phyloP scores from a whole-genome alignment of 306 rosid species.

The Calophaca sinica region DNA sequence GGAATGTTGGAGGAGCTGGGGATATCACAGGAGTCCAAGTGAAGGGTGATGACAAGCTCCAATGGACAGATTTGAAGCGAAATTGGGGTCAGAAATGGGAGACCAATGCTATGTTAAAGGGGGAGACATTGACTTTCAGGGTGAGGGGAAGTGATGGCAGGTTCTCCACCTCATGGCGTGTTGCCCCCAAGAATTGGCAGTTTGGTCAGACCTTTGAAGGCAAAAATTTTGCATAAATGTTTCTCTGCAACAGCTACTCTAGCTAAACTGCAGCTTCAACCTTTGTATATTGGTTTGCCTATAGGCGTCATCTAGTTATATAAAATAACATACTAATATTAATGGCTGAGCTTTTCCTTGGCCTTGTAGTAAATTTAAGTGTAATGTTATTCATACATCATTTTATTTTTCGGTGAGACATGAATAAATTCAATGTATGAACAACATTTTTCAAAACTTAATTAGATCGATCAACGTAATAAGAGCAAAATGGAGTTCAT shows the following conservation, averaged over 20 bases:
- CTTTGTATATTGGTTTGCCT: not conserved
- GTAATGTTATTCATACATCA: not conserved
- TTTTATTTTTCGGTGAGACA: not conserved
- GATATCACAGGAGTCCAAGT: conserved; percentile 60
- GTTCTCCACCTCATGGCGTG: conserved; percentile 52
- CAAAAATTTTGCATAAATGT: conserved; percentile 55
- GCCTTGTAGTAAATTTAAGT: not conserved
- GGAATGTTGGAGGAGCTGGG: conserved; percentile 89
- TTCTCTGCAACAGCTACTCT: too few relatives aligned
- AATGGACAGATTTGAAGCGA: conserved; percentile 67
- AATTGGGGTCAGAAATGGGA: conserved; percentile 89
- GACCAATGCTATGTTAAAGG: conserved; percentile 60
- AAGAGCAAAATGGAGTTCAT: not conserved
- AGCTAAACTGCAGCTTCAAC: not conserved
- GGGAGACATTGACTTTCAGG: conserved; percentile 70
- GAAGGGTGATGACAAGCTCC: conserved; percentile 61
- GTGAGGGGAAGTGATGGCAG: conserved; percentile 70
- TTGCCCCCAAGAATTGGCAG: conserved; percentile 71
- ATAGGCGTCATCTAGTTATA: not conserved
- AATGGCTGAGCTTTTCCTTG: not conserved
- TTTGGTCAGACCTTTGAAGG: conserved; percentile 79
- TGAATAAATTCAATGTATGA: not conserved
- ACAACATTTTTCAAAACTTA: not conserved
- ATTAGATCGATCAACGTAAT: conserved; percentile 8
- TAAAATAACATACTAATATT: not conserved